These are phyloP conservation scores for Pistacia vera DNA, from an alignment of 345 rosid species.

Conservation along the genomic window DNA sequence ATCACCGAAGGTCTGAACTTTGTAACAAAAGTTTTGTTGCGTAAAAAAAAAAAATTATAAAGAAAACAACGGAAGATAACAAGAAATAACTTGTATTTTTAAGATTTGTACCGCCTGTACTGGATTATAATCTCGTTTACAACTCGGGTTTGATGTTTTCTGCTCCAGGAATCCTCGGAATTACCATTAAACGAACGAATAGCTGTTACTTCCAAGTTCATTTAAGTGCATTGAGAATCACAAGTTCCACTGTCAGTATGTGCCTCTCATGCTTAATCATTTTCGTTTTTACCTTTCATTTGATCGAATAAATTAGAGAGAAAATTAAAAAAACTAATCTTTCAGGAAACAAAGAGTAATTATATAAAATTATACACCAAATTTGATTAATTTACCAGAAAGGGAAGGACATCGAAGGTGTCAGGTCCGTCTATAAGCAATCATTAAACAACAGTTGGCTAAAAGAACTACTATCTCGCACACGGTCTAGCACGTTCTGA, in stretches of 20 bases:
- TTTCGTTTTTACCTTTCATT: background rate
- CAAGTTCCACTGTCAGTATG: background rate
- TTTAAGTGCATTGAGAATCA: constrained; percentile 1
- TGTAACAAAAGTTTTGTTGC: too few relatives aligned
- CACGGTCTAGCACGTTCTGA: background rate
- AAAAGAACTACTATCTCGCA: background rate
- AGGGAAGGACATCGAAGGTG: background rate
- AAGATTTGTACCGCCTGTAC: background rate
- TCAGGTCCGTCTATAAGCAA: background rate
- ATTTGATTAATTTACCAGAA: constrained; percentile 7
- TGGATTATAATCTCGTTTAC: background rate
- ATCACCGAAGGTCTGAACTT: too few relatives aligned
- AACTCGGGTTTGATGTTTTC: background rate
- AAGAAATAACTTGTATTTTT: too few relatives aligned
- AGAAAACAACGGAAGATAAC: background rate
- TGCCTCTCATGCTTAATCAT: too few relatives aligned
- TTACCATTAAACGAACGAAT: background rate
- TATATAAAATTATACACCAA: too few relatives aligned
- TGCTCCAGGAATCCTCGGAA: background rate
- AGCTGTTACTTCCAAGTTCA: background rate
- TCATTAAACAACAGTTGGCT: background rate
- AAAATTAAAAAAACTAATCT: background rate
- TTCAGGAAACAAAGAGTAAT: too few relatives aligned
- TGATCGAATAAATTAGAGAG: background rate
- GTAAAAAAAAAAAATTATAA: too few relatives aligned